Percentiles rank a stretch among this genome's conserved stretches.
Evolutionary conservation across 2,329 filamentous ascomycete species (phyloP).

Genomic region (Fusarium sp.): DNA sequence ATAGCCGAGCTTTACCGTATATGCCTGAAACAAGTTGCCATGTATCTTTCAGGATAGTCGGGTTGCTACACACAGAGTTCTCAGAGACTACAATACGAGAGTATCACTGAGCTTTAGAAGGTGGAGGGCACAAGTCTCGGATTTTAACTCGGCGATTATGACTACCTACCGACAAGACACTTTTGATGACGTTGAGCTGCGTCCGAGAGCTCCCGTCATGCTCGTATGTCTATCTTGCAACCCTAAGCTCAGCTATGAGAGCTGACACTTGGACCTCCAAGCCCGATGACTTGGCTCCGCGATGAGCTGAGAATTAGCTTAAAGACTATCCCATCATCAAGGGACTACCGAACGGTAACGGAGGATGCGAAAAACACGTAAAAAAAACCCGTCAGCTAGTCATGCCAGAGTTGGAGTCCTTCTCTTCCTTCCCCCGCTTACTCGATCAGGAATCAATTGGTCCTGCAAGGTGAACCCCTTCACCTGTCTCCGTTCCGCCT

Average conservation of each 20-base stretch:
- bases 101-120: neutral
- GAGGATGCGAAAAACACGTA: neutral
- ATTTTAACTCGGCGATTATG: neutral
- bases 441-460: slow-evolving; percentile 9
- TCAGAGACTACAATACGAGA: neutral
- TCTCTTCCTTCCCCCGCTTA: slow-evolving; percentile 8
- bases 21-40: neutral
- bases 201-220: slow-evolving; percentile 10
- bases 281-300: neutral
- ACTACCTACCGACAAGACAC: neutral
- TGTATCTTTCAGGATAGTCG: neutral
- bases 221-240: neutral
- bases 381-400: slow-evolving; percentile 17
- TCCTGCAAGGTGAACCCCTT: slow-evolving; percentile 6
- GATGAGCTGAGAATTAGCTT: neutral
- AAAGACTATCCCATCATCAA: slow-evolving; percentile 1
- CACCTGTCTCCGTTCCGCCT: neutral
- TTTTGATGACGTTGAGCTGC: neutral
- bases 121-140: neutral
- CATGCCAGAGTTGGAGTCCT: slow-evolving; percentile 1
- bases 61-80: neutral
- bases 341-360: neutral
- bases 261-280: slow-evolving; percentile 15
- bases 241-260: neutral
- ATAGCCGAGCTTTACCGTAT: neutral